phyloP scores from a whole-genome alignment of 805 yeast species.

The Ogataea dorogensis region DNA sequence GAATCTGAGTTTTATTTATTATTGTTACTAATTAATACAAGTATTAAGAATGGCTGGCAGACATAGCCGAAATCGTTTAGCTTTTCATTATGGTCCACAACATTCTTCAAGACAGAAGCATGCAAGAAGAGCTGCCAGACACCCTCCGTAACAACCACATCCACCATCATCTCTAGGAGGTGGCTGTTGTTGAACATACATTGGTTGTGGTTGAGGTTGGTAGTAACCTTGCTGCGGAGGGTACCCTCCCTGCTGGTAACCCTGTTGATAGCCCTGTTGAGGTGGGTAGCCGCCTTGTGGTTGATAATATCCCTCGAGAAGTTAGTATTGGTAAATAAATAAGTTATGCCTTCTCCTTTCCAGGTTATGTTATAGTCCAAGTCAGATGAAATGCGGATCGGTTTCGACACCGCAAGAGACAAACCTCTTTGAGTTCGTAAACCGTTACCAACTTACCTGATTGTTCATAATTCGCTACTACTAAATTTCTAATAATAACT shows the following conservation, averaged over 20 bases:
- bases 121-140: constrained; percentile 21
- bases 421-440: too few relatives aligned
- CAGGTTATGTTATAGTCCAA: too few relatives aligned
- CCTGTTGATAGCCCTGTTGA: constrained; percentile 19
- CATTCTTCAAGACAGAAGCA: constrained; percentile 23
- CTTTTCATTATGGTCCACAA: constrained; percentile 10
- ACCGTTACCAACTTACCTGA: constrained; percentile 5
- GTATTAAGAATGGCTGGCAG: too few relatives aligned
- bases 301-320: constrained; percentile 22
- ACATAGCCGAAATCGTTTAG: too few relatives aligned
- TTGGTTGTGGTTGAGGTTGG: constrained; percentile 26
- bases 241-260: constrained; percentile 16
- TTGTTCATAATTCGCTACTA: constrained; percentile 1
- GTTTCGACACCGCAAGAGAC: too few relatives aligned
- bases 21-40: too few relatives aligned
- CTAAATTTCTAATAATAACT: too few relatives aligned
- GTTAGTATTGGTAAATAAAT: constrained; percentile 1
- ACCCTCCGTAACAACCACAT: constrained; percentile 23
- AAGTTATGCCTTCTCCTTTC: not conserved
- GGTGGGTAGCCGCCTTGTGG: constrained; percentile 19
- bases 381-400: too few relatives aligned
- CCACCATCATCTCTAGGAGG: constrained; percentile 17
- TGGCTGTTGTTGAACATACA: constrained; percentile 26
- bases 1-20: not conserved
- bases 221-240: constrained; percentile 18